phyloP scores from a whole-genome alignment of 495 filamentous ascomycete genomes.

The Penicillium chermesinum region DNA sequence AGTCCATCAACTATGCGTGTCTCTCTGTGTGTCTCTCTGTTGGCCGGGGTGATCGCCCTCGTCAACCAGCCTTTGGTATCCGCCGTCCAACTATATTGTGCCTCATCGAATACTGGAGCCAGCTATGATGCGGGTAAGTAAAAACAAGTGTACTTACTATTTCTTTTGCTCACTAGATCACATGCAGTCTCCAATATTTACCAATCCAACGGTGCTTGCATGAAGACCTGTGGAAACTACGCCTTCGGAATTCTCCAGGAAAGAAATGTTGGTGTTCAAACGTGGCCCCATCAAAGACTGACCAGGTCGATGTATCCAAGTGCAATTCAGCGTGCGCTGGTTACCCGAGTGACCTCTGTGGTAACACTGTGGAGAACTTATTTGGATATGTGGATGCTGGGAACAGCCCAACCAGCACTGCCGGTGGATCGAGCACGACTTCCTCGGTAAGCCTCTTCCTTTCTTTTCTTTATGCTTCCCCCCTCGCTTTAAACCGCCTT shows the following conservation, averaged over 20 bases:
- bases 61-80: slow-evolving; percentile 15
- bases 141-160: not conserved
- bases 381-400: slow-evolving; percentile 54
- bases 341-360: slow-evolving; percentile 61
- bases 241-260: slow-evolving; percentile 62
- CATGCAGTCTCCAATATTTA: slow-evolving; percentile 47
- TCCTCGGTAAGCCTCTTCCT: slow-evolving; percentile 21
- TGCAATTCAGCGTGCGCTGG: slow-evolving; percentile 63
- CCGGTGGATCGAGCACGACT: slow-evolving; percentile 21
- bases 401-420: slow-evolving; percentile 33
- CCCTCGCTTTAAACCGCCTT: too few relatives aligned
- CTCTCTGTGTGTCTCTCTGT: slow-evolving; percentile 14
- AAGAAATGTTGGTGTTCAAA: slow-evolving; percentile 74
- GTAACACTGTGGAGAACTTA: slow-evolving; percentile 45
- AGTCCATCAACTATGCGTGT: too few relatives aligned
- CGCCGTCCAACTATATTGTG: slow-evolving; percentile 36
- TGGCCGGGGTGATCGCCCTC: slow-evolving; percentile 11
- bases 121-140: slow-evolving; percentile 27
- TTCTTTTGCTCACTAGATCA: slow-evolving; percentile 6
- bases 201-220: slow-evolving; percentile 64
- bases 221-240: slow-evolving; percentile 50
- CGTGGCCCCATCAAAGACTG: slow-evolving; percentile 50
- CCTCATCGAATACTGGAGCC: slow-evolving; percentile 43
- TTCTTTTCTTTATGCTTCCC: not conserved
- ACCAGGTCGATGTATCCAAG: slow-evolving; percentile 27